A percentile compares a stretch with the other conserved stretches of the same genome.
These are phyloP conservation scores for Phytophthora constricta DNA, from an alignment of 352 stramenopile species.

Conservation along the genomic window DNA sequence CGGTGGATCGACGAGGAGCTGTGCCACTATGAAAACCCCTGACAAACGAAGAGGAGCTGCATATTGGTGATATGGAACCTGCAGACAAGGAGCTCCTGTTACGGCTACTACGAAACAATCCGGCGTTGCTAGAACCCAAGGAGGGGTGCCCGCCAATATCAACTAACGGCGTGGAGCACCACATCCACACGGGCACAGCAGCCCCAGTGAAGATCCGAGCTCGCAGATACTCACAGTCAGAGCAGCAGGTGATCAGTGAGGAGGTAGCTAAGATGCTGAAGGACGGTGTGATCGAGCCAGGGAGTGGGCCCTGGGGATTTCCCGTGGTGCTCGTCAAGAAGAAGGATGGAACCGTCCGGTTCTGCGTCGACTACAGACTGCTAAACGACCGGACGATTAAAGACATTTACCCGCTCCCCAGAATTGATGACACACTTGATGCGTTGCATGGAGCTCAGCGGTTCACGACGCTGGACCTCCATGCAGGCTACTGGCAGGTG, in stretches of 20 bases:
- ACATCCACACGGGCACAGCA: constrained; percentile 20
- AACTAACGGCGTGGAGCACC: neutral
- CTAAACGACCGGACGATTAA: constrained; percentile 27
- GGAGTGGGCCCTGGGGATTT: constrained; percentile 25
- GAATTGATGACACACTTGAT: constrained; percentile 34
- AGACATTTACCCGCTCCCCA: constrained; percentile 31
- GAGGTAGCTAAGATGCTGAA: constrained; percentile 26
- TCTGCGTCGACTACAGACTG: constrained; percentile 34
- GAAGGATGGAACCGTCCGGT: constrained; percentile 31
- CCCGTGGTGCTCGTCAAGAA: constrained; percentile 32
- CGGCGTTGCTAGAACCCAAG: neutral
- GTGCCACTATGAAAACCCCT: neutral
- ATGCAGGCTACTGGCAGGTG: constrained; percentile 28
- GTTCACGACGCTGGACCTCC: constrained; percentile 26
- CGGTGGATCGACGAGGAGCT: neutral
- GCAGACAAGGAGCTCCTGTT: constrained; percentile 4
- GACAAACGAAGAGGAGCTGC: constrained; percentile 9
- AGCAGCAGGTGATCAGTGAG: constrained; percentile 19
- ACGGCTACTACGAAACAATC: neutral
- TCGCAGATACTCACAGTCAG: neutral
- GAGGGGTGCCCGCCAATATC: neutral
- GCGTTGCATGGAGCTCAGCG: constrained; percentile 9
- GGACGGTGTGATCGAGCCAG: constrained; percentile 27
- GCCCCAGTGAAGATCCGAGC: constrained; percentile 14
- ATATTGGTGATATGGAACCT: constrained; percentile 5